Conservation (phyloP, 371 early-diverging fungal genomes). For the Mucor saturninus region DNA sequence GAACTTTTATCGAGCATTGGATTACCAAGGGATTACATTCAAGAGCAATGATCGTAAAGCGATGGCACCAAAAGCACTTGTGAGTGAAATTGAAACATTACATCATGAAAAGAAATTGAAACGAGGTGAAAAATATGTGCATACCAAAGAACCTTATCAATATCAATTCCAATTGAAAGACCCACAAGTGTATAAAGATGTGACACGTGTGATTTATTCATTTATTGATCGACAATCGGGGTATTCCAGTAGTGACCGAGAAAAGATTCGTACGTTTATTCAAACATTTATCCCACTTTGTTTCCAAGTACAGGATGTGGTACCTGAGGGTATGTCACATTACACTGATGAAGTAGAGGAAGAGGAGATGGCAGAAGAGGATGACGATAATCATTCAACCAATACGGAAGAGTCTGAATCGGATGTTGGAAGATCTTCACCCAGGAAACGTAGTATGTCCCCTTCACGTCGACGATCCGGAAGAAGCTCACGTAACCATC, state of each 20-base stretch:
- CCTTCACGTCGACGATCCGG: constrained; percentile 26
- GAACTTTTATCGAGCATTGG: constrained; percentile 97
- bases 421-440: constrained; percentile 33
- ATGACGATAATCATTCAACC: constrained; percentile 41
- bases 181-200: constrained; percentile 65
- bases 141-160: constrained; percentile 62
- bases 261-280: constrained; percentile 77
- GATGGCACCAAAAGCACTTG: constrained; percentile 78
- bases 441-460: constrained; percentile 33
- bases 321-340: constrained; percentile 36
- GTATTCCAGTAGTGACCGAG: constrained; percentile 67
- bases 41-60: constrained; percentile 88
- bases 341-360: constrained; percentile 42
- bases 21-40: constrained; percentile 91
- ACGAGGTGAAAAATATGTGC: background rate
- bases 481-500: constrained; percentile 34
- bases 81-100: constrained; percentile 82
- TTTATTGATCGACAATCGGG: constrained; percentile 58
- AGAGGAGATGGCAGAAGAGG: constrained; percentile 43
- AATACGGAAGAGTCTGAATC: constrained; percentile 48
- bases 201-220: constrained; percentile 63
- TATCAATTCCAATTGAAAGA: constrained; percentile 68
- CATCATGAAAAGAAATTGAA: constrained; percentile 37
- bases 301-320: constrained; percentile 62
- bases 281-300: constrained; percentile 74